phyloP scores from a whole-genome alignment of 176 grass and related monocot species.

The Hordeum vulgare region DNA sequence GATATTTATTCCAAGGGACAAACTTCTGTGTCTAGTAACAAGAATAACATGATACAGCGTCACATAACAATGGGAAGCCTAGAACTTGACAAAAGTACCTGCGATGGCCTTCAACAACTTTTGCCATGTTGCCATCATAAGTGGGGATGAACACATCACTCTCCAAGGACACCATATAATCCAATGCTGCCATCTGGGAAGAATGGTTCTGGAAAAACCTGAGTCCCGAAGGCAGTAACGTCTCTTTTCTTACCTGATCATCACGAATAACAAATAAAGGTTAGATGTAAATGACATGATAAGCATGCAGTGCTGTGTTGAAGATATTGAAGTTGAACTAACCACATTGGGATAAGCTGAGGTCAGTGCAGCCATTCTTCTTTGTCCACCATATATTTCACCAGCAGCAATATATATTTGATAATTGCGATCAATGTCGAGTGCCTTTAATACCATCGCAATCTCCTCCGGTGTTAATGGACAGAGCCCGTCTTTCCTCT shows the following conservation, averaged over 20 bases:
- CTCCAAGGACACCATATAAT: slow-evolving; percentile 92
- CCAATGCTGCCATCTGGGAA: slow-evolving; percentile 94
- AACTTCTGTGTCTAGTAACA: background rate
- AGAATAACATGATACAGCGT: background rate
- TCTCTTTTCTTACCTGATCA: slow-evolving; percentile 86
- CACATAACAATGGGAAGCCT: background rate
- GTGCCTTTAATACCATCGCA: slow-evolving; percentile 65
- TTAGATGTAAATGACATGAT: slow-evolving; percentile 12
- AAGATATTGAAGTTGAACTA: slow-evolving; percentile 37
- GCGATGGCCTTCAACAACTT: slow-evolving; percentile 91
- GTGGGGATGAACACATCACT: slow-evolving; percentile 90
- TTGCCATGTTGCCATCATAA: slow-evolving; percentile 94
- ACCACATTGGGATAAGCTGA: slow-evolving; percentile 82
- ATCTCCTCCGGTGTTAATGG: slow-evolving; percentile 93
- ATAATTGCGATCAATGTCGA: slow-evolving; percentile 56
- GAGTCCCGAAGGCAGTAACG: slow-evolving; percentile 55
- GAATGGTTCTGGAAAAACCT: slow-evolving; percentile 89
- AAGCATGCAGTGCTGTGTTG: background rate
- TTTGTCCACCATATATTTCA: slow-evolving; percentile 87
- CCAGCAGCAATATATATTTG: slow-evolving; percentile 93
- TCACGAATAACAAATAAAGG: background rate
- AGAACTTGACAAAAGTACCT: slow-evolving; percentile 45
- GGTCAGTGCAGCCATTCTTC: slow-evolving; percentile 77
- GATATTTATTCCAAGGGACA: background rate
- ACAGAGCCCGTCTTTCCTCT: slow-evolving; percentile 81